phyloP scores from a whole-genome alignment of 83 land plant genomes.

The Diphasiastrum complanatum region DNA sequence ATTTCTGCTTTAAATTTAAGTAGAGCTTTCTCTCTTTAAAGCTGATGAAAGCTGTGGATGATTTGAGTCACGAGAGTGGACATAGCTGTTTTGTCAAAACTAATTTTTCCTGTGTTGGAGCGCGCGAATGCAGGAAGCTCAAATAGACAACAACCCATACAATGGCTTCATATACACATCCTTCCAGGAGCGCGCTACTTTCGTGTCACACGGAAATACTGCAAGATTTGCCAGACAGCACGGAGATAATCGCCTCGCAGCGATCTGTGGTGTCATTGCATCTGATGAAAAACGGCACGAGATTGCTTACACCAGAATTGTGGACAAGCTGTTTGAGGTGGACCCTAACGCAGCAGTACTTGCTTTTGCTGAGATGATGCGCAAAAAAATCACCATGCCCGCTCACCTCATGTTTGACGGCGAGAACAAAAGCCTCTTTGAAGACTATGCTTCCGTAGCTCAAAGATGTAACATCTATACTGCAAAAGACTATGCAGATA shows the following conservation, averaged over 20 bases:
- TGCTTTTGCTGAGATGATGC: constrained; percentile 24
- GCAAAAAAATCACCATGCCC: constrained; percentile 22
- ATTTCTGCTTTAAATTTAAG: not conserved
- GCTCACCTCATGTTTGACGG: constrained; percentile 24
- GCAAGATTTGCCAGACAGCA: constrained; percentile 21
- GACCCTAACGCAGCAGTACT: constrained; percentile 25
- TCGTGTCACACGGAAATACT: constrained; percentile 33
- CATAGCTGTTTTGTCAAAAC: not conserved
- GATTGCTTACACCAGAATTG: constrained; percentile 21
- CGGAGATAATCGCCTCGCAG: constrained; percentile 23
- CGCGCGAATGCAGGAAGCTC: constrained; percentile 12
- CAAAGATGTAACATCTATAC: constrained; percentile 18
- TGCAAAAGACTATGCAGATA: constrained; percentile 20
- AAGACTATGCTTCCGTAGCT: constrained; percentile 12
- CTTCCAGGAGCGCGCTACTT: constrained; percentile 24
- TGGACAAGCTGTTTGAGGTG: constrained; percentile 32
- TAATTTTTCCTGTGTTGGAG: not conserved
- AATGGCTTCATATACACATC: constrained; percentile 20
- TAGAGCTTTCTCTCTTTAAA: not conserved
- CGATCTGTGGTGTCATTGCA: constrained; percentile 23
- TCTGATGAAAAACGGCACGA: constrained; percentile 32
- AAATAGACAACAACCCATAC: constrained; percentile 22
- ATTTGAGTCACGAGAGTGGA: not conserved
- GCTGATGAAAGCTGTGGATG: not conserved
- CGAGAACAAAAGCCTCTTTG: constrained; percentile 18